Evolutionary conservation across 2,329 filamentous ascomycete species (phyloP).

Genomic region (Talaromyces sp.): DNA sequence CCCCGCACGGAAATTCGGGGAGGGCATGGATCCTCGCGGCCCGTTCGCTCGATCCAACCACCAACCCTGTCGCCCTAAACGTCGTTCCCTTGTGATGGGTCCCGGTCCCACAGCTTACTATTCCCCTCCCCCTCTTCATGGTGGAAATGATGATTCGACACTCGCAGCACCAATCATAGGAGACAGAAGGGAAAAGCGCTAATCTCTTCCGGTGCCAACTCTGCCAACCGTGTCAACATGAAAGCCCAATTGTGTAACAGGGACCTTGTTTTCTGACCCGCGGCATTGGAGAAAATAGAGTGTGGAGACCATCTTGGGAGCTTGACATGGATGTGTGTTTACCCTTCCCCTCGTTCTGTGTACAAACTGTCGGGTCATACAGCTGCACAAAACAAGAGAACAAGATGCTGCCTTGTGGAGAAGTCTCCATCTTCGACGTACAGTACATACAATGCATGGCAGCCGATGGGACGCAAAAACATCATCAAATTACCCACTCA

Average conservation of each 20-base stretch:
- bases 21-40: constrained; percentile 29
- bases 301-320: background rate
- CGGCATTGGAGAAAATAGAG: background rate
- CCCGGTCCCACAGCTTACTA: background rate
- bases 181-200: background rate
- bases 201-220: background rate
- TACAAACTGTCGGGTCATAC: too few species aligned
- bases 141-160: constrained; percentile 1
- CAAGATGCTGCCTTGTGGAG: background rate
- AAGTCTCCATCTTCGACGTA: too few species aligned
- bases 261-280: background rate
- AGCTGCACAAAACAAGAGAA: too few species aligned
- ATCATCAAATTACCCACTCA: background rate
- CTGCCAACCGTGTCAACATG: background rate
- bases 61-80: constrained; percentile 9
- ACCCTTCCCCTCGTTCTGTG: too few species aligned
- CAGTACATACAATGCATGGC: background rate
- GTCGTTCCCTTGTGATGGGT: constrained; percentile 15
- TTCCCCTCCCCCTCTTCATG: background rate
- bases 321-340: background rate
- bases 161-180: constrained; percentile 4
- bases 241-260: constrained; percentile 2
- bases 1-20: constrained; percentile 25
- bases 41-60: constrained; percentile 16
- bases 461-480: background rate